Evolutionary conservation across 306 rosid genomes (phyloP).

Genomic region (Quercus aquifolioides): DNA sequence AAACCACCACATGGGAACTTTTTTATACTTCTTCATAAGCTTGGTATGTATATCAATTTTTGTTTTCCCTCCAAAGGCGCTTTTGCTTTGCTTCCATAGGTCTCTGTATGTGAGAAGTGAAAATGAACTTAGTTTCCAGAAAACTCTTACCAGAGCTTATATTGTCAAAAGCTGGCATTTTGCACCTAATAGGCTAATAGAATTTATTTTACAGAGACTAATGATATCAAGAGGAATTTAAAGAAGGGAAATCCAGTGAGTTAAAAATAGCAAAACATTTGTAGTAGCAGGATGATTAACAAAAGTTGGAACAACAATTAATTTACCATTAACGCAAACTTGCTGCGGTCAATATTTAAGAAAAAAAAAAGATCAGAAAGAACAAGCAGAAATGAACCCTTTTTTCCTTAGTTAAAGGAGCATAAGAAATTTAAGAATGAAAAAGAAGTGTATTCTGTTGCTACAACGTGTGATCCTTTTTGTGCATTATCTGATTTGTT

Average conservation of each 20-base stretch:
- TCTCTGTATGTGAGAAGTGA: constrained; percentile 37
- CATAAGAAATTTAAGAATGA: neutral
- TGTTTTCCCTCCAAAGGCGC: constrained; percentile 41
- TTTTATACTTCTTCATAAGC: constrained; percentile 63
- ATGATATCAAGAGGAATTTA: too few relatives aligned
- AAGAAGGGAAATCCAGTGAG: too few relatives aligned
- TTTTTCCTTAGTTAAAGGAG: too few relatives aligned
- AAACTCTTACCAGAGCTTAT: neutral
- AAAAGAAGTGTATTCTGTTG: neutral
- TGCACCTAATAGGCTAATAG: neutral
- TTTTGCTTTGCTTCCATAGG: constrained; percentile 44
- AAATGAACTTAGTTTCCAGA: neutral
- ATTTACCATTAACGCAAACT: too few relatives aligned
- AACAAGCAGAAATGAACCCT: too few relatives aligned
- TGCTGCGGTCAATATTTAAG: too few relatives aligned
- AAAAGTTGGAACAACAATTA: too few relatives aligned
- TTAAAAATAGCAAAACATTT: too few relatives aligned
- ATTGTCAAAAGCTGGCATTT: neutral
- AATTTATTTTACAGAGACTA: neutral
- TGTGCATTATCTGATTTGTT: neutral
- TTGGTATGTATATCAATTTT: constrained; percentile 63
- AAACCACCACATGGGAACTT: constrained; percentile 80
- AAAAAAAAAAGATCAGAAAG: too few relatives aligned
- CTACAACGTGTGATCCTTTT: neutral
- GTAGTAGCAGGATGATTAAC: too few relatives aligned